Evolutionary conservation across 2,329 filamentous ascomycete genomes (phyloP), one percentile per base, ranked within the genome.

Genomic region (Dactylella cylindrospora): DNA sequence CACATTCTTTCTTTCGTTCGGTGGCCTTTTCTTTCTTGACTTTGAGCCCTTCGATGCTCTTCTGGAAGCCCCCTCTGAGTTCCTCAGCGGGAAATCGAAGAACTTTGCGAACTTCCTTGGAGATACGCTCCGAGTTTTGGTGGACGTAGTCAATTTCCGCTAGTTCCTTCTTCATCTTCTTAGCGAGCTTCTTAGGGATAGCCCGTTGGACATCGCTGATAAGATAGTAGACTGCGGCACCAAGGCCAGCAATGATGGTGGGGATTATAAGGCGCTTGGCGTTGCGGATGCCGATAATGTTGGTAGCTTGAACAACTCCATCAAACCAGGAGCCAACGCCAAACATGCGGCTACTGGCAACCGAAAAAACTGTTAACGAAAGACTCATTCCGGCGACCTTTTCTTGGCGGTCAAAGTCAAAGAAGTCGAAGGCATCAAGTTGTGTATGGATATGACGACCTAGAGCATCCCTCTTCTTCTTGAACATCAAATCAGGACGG

Each of bases 341-440:
- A 31, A 98, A 76, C 70, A 93, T 79, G 40, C 89, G 81, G 41
- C 86, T 82, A 53, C 91, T 89, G 3, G 97, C 78, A 1, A 95
- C 88, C 53, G 89, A 90, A 7, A 87, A 87, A 28, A 95, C 81
- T 1, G 93, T 98, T 70, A 98, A 79, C 4, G 91, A 93, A 85
- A 98, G 90, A 66, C 93, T 87, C 2, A 90, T 94, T 31, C 91
- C 89, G 4, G 91, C 90, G 52, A 94, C 79, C 78, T 97, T 98
- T 74, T 98, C 93, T 72, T 97, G 91, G 49, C 84, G 81, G 70
- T 96, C 89, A 76, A 95, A 79, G 73, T 98, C 93, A 69, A 98
- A 88, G 77, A 98, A 97, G 75, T 98, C 93, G 80, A 80, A 86
- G 0, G 95, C 68, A 70, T 98, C 90, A 3, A 93, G 87, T 49